Evolutionary conservation across 768 basidiomycete species (phyloP), one percentile per base, ranked within the genome.

Genomic region (Erythrobasidium yunnanense): DNA sequence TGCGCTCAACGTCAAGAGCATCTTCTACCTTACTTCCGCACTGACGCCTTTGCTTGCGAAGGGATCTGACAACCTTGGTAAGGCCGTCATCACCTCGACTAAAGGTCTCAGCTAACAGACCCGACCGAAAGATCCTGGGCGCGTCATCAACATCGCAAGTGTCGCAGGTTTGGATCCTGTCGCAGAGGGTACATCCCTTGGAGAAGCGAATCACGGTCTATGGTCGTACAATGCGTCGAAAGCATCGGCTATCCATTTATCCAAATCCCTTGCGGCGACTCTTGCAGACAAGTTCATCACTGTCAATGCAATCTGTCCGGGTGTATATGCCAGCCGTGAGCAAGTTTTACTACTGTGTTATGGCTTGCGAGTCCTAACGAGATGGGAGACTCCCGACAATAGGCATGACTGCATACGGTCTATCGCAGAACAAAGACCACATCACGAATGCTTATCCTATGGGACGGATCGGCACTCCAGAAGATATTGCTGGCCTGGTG

Each of bases 1-100:
- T 33, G 60, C 46, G 27, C 49, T 63, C 35, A 91, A 91, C 72
- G 87, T 91, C 55, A 91, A 68, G 60, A 38, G 66, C 47, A 25
- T 66, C 50, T 68, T 68, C 67, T 91, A 89, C 77, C 2, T 65
- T 25, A 63, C 56, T 20, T 20, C 52, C 23, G 67, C 66, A 4
- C 47, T 68, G 29, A 66, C 67, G 7, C 66, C 67, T 18, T 42
- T 68, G 13, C 67, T 68, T 13, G 66, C 67, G 8, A 69, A 70
- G 47, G 62, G 60, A 17, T 42, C 70, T 1, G 68, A 42, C 30
- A 69, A 67, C 49, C 34, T 66, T 33, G 66, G 66, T 68, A 22
- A 42, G 66, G 7, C 13, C 7, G 33, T 13, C 51, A 13, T 34
- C 53, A 55, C 25, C 23, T 46, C 23, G 11, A 27, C 22, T 57